Percentiles rank a stretch among this genome's conserved stretches.
These are phyloP conservation scores for Porphyra umbilicalis DNA, from an alignment of 31 red algal genomes.

Conservation along the genomic window DNA sequence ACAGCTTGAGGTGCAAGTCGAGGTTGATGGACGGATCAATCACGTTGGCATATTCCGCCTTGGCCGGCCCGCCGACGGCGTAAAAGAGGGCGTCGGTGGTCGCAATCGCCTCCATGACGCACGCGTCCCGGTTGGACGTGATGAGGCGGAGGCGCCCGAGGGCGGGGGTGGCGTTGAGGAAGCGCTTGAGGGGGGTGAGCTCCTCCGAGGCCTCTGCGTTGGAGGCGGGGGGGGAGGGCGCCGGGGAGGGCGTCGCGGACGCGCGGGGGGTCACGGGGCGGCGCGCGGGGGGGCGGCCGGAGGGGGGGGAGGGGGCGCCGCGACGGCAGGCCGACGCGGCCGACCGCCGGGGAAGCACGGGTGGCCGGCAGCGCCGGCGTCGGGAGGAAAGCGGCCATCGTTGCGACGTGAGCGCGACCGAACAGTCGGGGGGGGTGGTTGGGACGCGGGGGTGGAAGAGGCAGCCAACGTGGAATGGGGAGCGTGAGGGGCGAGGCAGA, in stretches of 20 bases:
- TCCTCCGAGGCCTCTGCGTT: slow-evolving; percentile 18
- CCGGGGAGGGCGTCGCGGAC: not conserved
- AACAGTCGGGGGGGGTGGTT: not conserved
- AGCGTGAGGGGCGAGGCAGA: no score
- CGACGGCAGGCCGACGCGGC: not conserved
- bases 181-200: slow-evolving; percentile 61
- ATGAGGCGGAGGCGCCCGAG: slow-evolving; percentile 50
- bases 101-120: slow-evolving; percentile 75
- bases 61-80: slow-evolving; percentile 29
- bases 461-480: no score
- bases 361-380: not conserved
- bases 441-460: not conserved
- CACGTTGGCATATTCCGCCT: slow-evolving; percentile 84
- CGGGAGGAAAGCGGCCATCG: not conserved
- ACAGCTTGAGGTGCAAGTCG: slow-evolving; percentile 82
- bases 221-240: slow-evolving; percentile 20
- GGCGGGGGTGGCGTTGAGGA: slow-evolving; percentile 42
- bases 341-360: not conserved
- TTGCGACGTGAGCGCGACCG: not conserved
- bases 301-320: not conserved
- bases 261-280: not conserved
- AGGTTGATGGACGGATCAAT: slow-evolving; percentile 81
- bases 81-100: slow-evolving; percentile 88
- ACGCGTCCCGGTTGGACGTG: slow-evolving; percentile 53
- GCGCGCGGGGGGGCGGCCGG: not conserved